Evolutionary conservation across 768 basidiomycete genomes (phyloP).

Genomic region (Suillus americanus): DNA sequence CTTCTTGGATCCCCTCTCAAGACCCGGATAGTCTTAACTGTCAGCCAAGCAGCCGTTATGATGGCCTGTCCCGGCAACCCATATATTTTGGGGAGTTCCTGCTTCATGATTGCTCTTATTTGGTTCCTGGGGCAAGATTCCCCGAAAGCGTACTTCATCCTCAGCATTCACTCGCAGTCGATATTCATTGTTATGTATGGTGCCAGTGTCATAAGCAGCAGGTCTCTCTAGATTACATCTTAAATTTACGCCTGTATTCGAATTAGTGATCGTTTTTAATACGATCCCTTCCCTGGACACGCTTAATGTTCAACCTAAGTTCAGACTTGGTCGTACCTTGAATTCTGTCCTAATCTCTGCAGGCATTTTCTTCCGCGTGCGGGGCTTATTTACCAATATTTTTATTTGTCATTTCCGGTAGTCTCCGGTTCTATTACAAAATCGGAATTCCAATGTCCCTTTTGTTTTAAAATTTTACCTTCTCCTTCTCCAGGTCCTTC

Average conservation of each 20-base stretch:
- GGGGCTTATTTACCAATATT: not conserved
- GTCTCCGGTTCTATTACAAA: not conserved
- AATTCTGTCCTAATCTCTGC: no score
- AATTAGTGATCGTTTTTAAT: no score
- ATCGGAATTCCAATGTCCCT: not conserved
- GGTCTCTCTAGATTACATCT: not conserved
- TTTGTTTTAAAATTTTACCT: not conserved
- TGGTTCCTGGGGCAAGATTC: not conserved
- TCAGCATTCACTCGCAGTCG: not conserved
- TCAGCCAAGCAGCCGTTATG: not conserved
- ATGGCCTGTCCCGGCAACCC: not conserved
- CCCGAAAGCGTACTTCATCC: not conserved
- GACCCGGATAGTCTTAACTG: not conserved
- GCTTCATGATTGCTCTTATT: not conserved
- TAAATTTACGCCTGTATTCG: no score
- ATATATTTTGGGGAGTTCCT: not conserved
- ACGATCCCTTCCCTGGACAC: no score
- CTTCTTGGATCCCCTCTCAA: not conserved
- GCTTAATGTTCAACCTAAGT: no score
- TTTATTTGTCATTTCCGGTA: not conserved
- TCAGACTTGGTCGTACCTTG: no score
- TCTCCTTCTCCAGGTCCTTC: not conserved
- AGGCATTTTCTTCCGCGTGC: no score
- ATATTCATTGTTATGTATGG: not conserved
- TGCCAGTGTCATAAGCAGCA: not conserved